Evolutionary conservation across 192 early-diverging fungal species (phyloP).

Genomic region (Rhizophagus clarus): DNA sequence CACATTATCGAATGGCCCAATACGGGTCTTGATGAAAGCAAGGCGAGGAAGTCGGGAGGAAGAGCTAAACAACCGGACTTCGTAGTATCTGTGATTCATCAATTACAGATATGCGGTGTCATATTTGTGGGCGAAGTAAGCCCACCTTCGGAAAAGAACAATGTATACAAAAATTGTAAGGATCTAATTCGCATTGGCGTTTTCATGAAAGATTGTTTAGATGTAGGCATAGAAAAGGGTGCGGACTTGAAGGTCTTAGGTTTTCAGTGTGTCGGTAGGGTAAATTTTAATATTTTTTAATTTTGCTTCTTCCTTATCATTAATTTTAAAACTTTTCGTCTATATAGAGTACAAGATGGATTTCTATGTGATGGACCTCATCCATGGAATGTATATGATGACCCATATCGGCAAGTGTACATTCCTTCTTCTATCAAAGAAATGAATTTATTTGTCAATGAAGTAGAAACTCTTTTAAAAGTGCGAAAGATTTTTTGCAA

Average conservation of each 20-base stretch:
- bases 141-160: not conserved
- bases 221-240: not conserved
- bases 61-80: slow-evolving; percentile 23
- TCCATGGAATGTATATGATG: slow-evolving; percentile 28
- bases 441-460: slow-evolving; percentile 17
- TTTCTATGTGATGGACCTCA: slow-evolving; percentile 23
- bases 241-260: not conserved
- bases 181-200: not conserved
- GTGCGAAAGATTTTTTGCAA: slow-evolving; percentile 27
- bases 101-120: not conserved
- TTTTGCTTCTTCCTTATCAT: too few relatives aligned
- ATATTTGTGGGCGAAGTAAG: slow-evolving; percentile 21
- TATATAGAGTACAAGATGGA: slow-evolving; percentile 14
- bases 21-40: slow-evolving; percentile 14
- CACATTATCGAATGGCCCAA: slow-evolving; percentile 10
- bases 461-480: slow-evolving; percentile 24
- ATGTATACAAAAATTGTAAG: slow-evolving; percentile 3
- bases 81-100: slow-evolving; percentile 4
- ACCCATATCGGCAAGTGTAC: slow-evolving; percentile 8
- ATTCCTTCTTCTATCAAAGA: slow-evolving; percentile 26
- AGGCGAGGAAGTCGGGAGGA: not conserved
- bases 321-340: too few relatives aligned
- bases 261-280: slow-evolving; percentile 15
- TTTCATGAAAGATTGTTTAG: slow-evolving; percentile 1
- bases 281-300: slow-evolving; percentile 4